phyloP scores from a whole-genome alignment of 2,329 filamentous ascomycete species.

The Fusarium avenaceum region DNA sequence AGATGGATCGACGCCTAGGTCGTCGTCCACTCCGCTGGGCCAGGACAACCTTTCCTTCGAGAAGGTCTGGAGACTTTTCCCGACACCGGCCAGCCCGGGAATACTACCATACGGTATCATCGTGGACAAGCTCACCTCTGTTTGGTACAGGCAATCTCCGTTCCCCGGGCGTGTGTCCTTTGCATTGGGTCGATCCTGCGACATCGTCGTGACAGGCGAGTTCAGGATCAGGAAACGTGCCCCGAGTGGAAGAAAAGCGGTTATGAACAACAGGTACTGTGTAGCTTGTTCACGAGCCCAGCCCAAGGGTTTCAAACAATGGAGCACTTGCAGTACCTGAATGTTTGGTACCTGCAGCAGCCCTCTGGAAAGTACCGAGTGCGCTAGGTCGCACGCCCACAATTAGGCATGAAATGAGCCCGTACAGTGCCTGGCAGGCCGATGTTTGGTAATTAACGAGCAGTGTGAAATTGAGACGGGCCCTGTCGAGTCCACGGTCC shows the following conservation, averaged over 20 bases:
- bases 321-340: constrained; percentile 13
- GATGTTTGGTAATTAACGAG: constrained; percentile 29
- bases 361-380: constrained; percentile 41
- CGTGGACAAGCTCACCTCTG: constrained; percentile 17
- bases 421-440: constrained; percentile 18
- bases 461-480: constrained; percentile 31
- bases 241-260: constrained; percentile 15
- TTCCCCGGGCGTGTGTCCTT: constrained; percentile 42
- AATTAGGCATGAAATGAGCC: constrained; percentile 38
- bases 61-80: constrained; percentile 39
- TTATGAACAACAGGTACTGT: constrained; percentile 6
- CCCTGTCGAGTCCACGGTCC: constrained; percentile 29
- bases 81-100: constrained; percentile 40
- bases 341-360: constrained; percentile 44
- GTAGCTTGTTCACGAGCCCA: constrained; percentile 24
- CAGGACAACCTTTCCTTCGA: constrained; percentile 47
- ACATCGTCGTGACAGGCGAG: constrained; percentile 31
- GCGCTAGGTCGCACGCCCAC: constrained; percentile 33
- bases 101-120: constrained; percentile 38
- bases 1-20: constrained; percentile 49
- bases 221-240: constrained; percentile 31
- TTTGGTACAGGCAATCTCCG: constrained; percentile 40
- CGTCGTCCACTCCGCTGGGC: constrained; percentile 44
- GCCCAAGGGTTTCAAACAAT: constrained; percentile 35
- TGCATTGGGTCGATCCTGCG: constrained; percentile 43